These are phyloP conservation scores for Veloboletus limbatus DNA, from an alignment of 1,284 basidiomycete species.

Conservation along the genomic window DNA sequence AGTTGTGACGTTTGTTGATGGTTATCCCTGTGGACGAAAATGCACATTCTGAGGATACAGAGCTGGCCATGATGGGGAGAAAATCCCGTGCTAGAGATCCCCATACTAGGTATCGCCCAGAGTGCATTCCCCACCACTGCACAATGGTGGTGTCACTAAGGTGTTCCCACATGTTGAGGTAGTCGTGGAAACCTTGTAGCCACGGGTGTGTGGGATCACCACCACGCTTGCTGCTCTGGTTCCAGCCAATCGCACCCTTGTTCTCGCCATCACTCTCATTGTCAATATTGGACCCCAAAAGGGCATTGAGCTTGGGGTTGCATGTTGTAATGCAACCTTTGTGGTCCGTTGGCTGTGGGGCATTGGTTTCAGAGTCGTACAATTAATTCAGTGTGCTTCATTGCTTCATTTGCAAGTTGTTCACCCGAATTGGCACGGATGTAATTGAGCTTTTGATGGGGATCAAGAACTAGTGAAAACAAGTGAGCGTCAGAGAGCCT, in stretches of 20 bases:
- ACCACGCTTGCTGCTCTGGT: neutral
- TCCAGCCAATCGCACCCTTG: neutral
- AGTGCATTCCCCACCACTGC: too few relatives aligned
- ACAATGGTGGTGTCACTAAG: neutral
- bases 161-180: neutral
- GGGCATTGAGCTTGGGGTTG: too few relatives aligned
- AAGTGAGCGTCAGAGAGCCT: constrained; percentile 10
- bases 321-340: neutral
- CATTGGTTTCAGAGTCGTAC: too few relatives aligned
- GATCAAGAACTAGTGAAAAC: too few relatives aligned
- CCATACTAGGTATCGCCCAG: constrained; percentile 28
- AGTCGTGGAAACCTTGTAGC: constrained; percentile 29
- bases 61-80: constrained; percentile 39
- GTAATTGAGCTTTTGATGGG: constrained; percentile 18
- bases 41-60: constrained; percentile 34
- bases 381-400: constrained; percentile 3
- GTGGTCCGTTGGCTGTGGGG: too few relatives aligned
- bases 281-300: too few relatives aligned
- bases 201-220: constrained; percentile 16
- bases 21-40: constrained; percentile 37
- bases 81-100: constrained; percentile 36
- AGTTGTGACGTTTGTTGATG: constrained; percentile 36
- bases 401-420: too few relatives aligned
- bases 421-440: constrained; percentile 21
- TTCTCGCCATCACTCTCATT: too few relatives aligned